These are phyloP conservation scores for Zoysia japonica DNA, from an alignment of 176 grass and related monocot species.

Conservation along the genomic window DNA sequence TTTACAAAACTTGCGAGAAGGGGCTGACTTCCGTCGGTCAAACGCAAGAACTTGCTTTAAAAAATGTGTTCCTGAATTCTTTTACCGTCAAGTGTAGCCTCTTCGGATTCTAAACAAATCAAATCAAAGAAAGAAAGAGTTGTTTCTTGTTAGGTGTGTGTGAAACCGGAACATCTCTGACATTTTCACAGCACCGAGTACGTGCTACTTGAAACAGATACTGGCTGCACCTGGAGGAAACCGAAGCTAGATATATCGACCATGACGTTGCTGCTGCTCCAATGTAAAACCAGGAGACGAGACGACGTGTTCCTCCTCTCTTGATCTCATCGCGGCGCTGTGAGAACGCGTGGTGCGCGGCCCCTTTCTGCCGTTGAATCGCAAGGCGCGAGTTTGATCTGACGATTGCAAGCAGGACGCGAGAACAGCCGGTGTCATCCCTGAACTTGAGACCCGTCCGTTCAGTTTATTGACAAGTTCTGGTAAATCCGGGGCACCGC, in stretches of 20 bases:
- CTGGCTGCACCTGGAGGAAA: neutral
- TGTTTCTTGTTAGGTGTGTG: neutral
- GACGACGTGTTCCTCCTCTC: neutral
- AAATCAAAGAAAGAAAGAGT: neutral
- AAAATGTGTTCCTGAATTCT: neutral
- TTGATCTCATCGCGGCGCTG: neutral
- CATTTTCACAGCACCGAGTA: neutral
- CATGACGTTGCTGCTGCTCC: neutral
- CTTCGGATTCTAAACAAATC: neutral
- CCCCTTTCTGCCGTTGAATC: neutral
- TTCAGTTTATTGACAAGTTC: conserved; percentile 25
- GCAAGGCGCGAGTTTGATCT: neutral
- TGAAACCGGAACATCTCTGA: neutral
- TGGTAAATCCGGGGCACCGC: neutral
- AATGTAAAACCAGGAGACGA: neutral
- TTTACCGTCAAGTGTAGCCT: neutral
- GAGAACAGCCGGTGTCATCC: neutral
- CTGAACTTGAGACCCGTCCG: neutral
- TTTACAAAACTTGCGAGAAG: neutral
- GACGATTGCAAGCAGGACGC: neutral
- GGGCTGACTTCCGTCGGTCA: conserved; percentile 12
- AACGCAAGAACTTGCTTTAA: neutral
- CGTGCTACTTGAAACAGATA: neutral
- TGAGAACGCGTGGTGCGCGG: conserved; percentile 22
- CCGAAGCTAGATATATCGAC: neutral